Base-by-base conservation (phyloP, 2,329 filamentous ascomycete genomes). In the Botryosphaeria dothidea region DNA sequence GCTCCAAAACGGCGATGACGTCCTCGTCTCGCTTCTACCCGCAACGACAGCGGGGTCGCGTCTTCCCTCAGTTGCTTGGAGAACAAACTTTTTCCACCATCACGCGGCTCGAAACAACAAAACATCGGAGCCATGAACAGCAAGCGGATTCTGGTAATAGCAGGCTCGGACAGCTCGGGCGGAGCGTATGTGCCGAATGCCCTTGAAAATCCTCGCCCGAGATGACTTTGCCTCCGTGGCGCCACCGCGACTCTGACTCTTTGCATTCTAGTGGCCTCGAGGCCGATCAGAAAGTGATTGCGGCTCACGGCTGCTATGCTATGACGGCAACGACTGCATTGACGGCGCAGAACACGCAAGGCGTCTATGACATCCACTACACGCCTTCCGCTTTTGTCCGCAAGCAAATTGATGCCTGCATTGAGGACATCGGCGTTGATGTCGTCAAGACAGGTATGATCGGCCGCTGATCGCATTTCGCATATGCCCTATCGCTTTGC, bases 241-340 rank as follows among this genome's bases (percentile, higher is more conserved):
- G 19, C 48, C 27, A 60, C 36, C 21, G 27, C 48, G 23, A 25
- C 57, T 34, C 64, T 60, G 31, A 66, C 29, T 61, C 19, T 23
- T 65, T 31, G 36, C 31, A 46, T 7, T 31, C 61, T 72, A 97
- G 93, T 64, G 95, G 94, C 60, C 87, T 99, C 36, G 94, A 99
- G 78, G 95, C 94, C 43, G 94, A 98, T 76, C 93, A 98, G 75
- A 96, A 97, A 77, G 93, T 96, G 67, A 90, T 97, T 67, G 91
- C 93, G 49, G 92, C 92, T 19, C 93, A 98, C 85, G 89, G 90
- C 66, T 95, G 92, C 80, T 98, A 98, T 83, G 93, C 92, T 66
- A 96, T 97, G 88, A 97, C 94, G 58, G 92, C 93, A 23, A 97
- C 94, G 9, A 96, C 94, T 15, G 94, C 94, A 21, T 82, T 99